Percentiles rank a stretch among this genome's conserved stretches.
These are phyloP conservation scores for Backusella sp. DNA, from an alignment of 192 early-diverging fungal genomes.

Conservation along the genomic window DNA sequence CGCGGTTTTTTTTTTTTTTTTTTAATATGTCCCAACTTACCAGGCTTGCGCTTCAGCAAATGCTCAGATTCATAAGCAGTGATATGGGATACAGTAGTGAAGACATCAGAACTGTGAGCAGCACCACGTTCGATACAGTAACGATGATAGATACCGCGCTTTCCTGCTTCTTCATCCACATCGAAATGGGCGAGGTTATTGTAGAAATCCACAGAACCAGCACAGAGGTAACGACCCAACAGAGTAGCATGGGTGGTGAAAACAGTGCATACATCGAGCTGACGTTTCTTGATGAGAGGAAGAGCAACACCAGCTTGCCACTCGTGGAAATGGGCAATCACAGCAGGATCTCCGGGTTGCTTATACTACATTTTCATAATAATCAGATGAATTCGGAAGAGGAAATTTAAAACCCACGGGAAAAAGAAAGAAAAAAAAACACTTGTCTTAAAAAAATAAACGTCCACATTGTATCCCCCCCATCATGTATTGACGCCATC, in stretches of 20 bases:
- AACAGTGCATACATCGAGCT: conserved; percentile 87
- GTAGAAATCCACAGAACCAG: conserved; percentile 96
- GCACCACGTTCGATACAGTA: conserved; percentile 97
- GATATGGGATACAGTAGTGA: conserved; percentile 95
- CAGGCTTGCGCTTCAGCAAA: conserved; percentile 90
- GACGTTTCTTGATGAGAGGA: conserved; percentile 81
- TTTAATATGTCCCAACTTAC: conserved; percentile 33
- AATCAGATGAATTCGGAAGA: neutral
- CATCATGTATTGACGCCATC: neutral
- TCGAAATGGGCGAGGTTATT: conserved; percentile 92
- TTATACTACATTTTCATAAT: conserved; percentile 37
- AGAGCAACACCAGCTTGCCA: conserved; percentile 94
- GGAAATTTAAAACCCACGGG: conserved; percentile 7
- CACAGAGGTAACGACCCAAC: conserved; percentile 92
- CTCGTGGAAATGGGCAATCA: conserved; percentile 98
- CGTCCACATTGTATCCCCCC: conserved; percentile 3
- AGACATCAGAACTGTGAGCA: conserved; percentile 95
- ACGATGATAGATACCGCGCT: conserved; percentile 95
- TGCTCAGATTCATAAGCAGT: conserved; percentile 96
- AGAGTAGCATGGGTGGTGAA: conserved; percentile 97
- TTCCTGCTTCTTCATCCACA: conserved; percentile 93
- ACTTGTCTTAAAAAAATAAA: neutral
- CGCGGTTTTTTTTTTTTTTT: neutral
- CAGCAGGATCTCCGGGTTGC: conserved; percentile 45
- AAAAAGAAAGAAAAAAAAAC: neutral